These are phyloP conservation scores for Mycena polygramma DNA, from an alignment of 768 basidiomycete genomes.

Conservation along the genomic window DNA sequence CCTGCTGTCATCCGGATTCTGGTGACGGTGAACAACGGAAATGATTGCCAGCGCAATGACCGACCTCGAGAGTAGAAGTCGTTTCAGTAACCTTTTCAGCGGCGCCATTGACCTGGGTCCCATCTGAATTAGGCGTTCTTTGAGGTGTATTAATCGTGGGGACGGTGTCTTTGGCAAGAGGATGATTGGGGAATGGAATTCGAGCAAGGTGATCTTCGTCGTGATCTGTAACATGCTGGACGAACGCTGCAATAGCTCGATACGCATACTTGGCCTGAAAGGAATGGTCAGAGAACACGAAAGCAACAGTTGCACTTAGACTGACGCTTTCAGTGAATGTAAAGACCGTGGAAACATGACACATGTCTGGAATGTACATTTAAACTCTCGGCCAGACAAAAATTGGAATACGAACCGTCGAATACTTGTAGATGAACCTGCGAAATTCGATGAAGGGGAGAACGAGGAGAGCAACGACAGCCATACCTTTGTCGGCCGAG, in stretches of 20 bases:
- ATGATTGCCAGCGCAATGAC: not conserved
- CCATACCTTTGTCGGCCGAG: conserved; percentile 63
- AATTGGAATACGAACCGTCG: conserved; percentile 64
- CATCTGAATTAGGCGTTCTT: conserved; percentile 1
- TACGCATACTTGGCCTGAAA: conserved; percentile 71
- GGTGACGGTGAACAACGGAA: not conserved
- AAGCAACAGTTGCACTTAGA: not conserved
- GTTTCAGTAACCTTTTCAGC: conserved; percentile 15
- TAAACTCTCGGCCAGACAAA: not conserved
- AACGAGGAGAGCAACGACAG: not conserved
- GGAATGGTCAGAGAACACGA: not conserved
- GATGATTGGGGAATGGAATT: conserved; percentile 62
- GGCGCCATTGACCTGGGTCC: not conserved
- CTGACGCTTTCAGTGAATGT: conserved; percentile 72
- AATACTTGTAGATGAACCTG: conserved; percentile 83
- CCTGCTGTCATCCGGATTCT: conserved; percentile 8
- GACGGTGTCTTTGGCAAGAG: conserved; percentile 42
- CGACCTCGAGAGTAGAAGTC: conserved; percentile 2
- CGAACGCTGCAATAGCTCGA: conserved; percentile 68
- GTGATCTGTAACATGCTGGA: conserved; percentile 63
- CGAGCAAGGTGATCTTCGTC: conserved; percentile 51
- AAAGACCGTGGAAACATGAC: conserved; percentile 82
- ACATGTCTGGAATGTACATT: conserved; percentile 63
- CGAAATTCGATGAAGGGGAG: not conserved
- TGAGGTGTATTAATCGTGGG: not conserved